Evolutionary conservation across 2,329 filamentous ascomycete genomes (phyloP).

Genomic region (Aspergillus sp.): DNA sequence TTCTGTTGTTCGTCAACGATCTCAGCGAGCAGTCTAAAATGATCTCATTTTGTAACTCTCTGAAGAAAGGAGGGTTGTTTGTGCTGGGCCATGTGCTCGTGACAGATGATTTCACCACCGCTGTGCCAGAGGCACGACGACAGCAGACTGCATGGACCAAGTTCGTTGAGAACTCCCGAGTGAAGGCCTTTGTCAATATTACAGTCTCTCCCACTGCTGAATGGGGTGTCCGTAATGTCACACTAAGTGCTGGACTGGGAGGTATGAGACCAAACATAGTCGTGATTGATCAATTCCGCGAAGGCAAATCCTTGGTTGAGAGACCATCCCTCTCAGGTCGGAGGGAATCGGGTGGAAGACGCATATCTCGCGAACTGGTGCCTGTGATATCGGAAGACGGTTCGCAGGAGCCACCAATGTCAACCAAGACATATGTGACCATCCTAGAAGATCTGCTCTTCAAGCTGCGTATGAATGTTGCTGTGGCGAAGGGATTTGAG

Average conservation of each 20-base stretch:
- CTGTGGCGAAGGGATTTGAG: conserved; percentile 79
- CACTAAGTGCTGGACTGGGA: conserved; percentile 77
- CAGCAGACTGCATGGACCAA: conserved; percentile 83
- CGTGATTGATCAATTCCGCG: conserved; percentile 73
- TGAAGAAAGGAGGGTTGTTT: conserved; percentile 85
- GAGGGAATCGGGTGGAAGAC: conserved; percentile 25
- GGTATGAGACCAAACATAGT: conserved; percentile 90
- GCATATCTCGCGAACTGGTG: conserved; percentile 14
- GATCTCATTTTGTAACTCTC: conserved; percentile 86
- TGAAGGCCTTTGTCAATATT: conserved; percentile 88
- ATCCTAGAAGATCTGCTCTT: conserved; percentile 80
- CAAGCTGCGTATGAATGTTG: conserved; percentile 78
- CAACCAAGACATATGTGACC: conserved; percentile 73
- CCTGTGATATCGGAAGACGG: conserved; percentile 62
- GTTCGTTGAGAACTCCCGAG: conserved; percentile 81
- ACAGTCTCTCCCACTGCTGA: conserved; percentile 79
- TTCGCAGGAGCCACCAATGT: conserved; percentile 67
- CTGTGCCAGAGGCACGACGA: conserved; percentile 76
- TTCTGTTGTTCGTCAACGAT: conserved; percentile 80
- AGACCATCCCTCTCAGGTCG: conserved; percentile 53
- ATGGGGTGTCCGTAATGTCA: conserved; percentile 82
- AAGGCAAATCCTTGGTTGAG: conserved; percentile 58
- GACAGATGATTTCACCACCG: conserved; percentile 74
- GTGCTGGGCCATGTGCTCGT: conserved; percentile 87
- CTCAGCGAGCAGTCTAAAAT: conserved; percentile 78